A percentile compares a stretch with the other conserved stretches of the same genome.
Conservation (phyloP, 352 stramenopile genomes). For the Phytophthora brassicae region DNA sequence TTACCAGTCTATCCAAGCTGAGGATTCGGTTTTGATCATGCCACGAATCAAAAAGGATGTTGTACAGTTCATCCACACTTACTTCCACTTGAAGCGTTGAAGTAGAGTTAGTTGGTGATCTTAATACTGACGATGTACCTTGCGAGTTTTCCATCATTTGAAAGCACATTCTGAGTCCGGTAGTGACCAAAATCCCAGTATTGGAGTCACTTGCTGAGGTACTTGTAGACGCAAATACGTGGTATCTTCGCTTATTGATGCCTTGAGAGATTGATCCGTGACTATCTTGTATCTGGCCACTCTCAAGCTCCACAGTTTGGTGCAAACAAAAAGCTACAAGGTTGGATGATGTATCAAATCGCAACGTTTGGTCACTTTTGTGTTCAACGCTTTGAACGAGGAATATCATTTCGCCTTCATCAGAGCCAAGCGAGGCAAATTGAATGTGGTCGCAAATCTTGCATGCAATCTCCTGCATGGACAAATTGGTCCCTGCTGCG, state of each 20-base stretch:
- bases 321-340: constrained; percentile 48
- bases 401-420: constrained; percentile 54
- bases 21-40: constrained; percentile 10
- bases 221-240: constrained; percentile 40
- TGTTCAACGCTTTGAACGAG: constrained; percentile 32
- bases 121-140: neutral
- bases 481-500: constrained; percentile 66
- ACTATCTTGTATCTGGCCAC: neutral
- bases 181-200: neutral
- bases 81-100: constrained; percentile 28
- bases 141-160: constrained; percentile 26
- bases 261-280: neutral
- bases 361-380: constrained; percentile 23
- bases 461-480: constrained; percentile 66
- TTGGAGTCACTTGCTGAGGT: constrained; percentile 2
- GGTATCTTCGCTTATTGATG: constrained; percentile 25
- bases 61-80: constrained; percentile 35
- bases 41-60: constrained; percentile 14
- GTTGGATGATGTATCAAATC: constrained; percentile 23
- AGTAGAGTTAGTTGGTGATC: neutral
- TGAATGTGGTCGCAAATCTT: constrained; percentile 65
- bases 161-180: constrained; percentile 33
- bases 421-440: constrained; percentile 41
- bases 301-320: constrained; percentile 29
- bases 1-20: constrained; percentile 41